Base-by-base conservation (phyloP, 2,329 filamentous ascomycete genomes). In the Monosporascus ibericus region DNA sequence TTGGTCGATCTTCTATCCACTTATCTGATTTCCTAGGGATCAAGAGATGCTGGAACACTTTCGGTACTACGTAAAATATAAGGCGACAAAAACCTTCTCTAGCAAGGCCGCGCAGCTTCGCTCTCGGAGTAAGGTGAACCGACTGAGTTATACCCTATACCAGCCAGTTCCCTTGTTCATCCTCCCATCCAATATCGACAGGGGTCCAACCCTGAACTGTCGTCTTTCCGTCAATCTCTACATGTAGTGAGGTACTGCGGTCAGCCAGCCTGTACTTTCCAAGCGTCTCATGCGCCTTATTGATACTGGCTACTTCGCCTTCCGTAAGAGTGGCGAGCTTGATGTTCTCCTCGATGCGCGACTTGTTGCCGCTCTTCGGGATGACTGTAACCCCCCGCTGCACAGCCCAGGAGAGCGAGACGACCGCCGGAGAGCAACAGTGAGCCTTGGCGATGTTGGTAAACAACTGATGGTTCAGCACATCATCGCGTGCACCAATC, bases 121-220 rank as follows among this genome's bases (percentile, higher is more conserved):
- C 30, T 34, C 30, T 14, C 30, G 30, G 30, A 34, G 30, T 34
- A 34, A 34, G 30, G 11, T 34, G 30, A 34, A 34, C 14, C 11
- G 14, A 34, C 11, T 5, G 11, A 14, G 30, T 34, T 1, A 34
- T 34, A 14, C 30, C 27, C 55, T 44, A 61, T 3, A 47, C 48
- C 34, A 64, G 25, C 60, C 63, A 65, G 30, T 65, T 61, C 18
- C 63, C 63, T 15, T 63, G 18, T 44, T 62, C 61, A 40, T 65
- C 59, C 49, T 65, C 64, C 58, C 62, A 66, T 3, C 64, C 64
- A 48, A 65, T 55, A 9, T 66, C 64, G 11, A 48, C 54, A 25
- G 51, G 55, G 3, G 58, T 59, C 64, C 64, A 66, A 2, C 58
- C 58, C 39, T 54, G 44, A 11, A 61, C 50, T 18, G 61, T 59